A percentile compares a stretch with the other conserved stretches of the same genome.
Evolutionary conservation across 306 rosid species (phyloP).

Genomic region (Gynostemma pentaphyllum): DNA sequence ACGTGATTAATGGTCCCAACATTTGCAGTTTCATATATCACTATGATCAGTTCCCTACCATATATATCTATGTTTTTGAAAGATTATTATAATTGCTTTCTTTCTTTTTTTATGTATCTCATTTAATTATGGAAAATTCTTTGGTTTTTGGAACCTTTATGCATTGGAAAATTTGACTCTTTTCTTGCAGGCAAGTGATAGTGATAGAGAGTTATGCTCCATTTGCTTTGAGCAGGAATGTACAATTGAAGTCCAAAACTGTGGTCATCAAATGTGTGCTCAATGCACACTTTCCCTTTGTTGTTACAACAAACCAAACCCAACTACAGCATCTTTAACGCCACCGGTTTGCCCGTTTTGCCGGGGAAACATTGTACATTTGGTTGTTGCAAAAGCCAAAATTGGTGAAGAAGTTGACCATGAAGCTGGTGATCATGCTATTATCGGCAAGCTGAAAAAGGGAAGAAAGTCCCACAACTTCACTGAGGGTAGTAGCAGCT

Average conservation of each 20-base stretch:
- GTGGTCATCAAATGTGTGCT: conserved; percentile 98
- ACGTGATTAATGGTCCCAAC: conserved; percentile 12
- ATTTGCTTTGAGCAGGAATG: conserved; percentile 93
- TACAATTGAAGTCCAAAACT: conserved; percentile 68
- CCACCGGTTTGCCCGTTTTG: conserved; percentile 94
- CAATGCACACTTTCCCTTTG: conserved; percentile 89
- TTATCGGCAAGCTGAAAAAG: conserved; percentile 51
- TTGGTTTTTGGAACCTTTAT: background rate
- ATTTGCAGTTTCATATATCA: background rate
- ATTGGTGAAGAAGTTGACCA: conserved; percentile 35
- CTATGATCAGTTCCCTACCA: background rate
- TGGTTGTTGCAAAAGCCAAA: conserved; percentile 45
- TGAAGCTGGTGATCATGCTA: too few species aligned
- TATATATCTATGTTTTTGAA: background rate
- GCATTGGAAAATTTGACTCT: background rate
- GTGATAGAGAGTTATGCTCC: conserved; percentile 74
- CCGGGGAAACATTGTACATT: conserved; percentile 56
- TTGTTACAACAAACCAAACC: conserved; percentile 85
- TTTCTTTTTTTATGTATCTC: background rate
- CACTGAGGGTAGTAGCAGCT: conserved; percentile 76
- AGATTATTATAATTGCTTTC: background rate
- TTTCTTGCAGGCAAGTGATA: conserved; percentile 75
- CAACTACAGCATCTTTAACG: conserved; percentile 44
- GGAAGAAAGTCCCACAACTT: conserved; percentile 46
- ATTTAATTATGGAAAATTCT: background rate